phyloP scores from a whole-genome alignment of 768 basidiomycete genomes.

The Lactarius hatsudake region DNA sequence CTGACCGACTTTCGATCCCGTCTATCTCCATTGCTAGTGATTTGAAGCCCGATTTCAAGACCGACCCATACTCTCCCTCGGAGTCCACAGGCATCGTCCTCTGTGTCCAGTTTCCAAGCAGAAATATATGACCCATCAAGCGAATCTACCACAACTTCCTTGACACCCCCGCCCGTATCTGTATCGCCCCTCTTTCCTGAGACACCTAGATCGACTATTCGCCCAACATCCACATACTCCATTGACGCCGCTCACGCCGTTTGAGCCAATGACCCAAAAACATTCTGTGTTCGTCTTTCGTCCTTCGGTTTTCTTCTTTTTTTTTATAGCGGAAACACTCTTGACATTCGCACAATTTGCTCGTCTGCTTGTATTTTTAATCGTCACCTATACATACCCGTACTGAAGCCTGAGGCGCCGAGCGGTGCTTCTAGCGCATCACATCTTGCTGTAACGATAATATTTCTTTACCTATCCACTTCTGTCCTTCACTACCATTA shows the following conservation, averaged over 20 bases:
- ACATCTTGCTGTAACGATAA: slow-evolving; percentile 12
- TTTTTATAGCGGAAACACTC: neutral
- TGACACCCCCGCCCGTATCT: neutral
- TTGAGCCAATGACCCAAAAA: neutral
- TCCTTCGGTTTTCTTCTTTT: neutral
- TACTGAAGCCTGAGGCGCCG: neutral
- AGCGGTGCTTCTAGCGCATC: neutral
- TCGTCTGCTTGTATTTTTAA: slow-evolving; percentile 16
- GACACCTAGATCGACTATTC: neutral
- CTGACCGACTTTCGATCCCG: slow-evolving; percentile 24
- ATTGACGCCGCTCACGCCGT: slow-evolving; percentile 7
- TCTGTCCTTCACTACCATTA: neutral
- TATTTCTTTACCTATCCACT: slow-evolving; percentile 1
- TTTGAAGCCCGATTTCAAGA: slow-evolving; percentile 15
- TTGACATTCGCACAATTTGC: neutral
- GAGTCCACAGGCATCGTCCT: slow-evolving; percentile 10
- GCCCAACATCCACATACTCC: slow-evolving; percentile 1
- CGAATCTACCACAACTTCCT: neutral
- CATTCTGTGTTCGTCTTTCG: neutral
- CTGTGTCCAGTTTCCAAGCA: neutral
- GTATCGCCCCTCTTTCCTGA: slow-evolving; percentile 4
- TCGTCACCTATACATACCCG: slow-evolving; percentile 2
- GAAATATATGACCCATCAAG: neutral
- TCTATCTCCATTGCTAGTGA: slow-evolving; percentile 18
- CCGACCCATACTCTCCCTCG: slow-evolving; percentile 8